Conservation (phyloP, 495 filamentous ascomycete species). For the Pseudoneurospora amorphoporcata region DNA sequence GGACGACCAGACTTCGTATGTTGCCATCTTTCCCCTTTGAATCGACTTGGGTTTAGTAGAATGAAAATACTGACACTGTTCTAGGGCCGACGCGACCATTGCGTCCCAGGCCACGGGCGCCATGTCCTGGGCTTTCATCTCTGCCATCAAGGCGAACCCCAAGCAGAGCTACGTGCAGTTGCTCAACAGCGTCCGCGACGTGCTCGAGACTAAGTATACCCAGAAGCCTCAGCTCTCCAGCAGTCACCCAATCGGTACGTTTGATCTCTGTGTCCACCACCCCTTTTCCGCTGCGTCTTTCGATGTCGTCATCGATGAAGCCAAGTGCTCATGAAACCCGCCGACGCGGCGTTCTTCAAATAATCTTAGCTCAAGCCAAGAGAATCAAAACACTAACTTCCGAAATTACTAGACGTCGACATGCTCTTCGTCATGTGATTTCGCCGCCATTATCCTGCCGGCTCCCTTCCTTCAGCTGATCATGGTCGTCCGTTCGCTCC, state of each 20-base stretch:
- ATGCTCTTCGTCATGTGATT: constrained; percentile 39
- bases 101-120: constrained; percentile 84
- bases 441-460: not conserved
- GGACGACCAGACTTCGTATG: constrained; percentile 85
- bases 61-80: constrained; percentile 14
- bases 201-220: constrained; percentile 73
- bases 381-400: not conserved
- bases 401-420: constrained; percentile 24
- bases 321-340: not conserved
- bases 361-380: not conserved
- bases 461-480: not conserved
- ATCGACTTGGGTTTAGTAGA: constrained; percentile 6
- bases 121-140: constrained; percentile 95
- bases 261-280: constrained; percentile 6
- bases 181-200: constrained; percentile 86
- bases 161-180: constrained; percentile 93
- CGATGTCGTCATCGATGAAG: constrained; percentile 4
- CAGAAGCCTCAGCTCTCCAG: constrained; percentile 96
- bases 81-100: constrained; percentile 51
- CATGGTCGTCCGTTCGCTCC: not conserved
- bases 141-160: constrained; percentile 80
- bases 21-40: constrained; percentile 12
- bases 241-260: constrained; percentile 87
- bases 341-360: not conserved
- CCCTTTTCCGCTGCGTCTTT: not conserved